Percentiles rank a stretch among this genome's conserved stretches.
Conservation (phyloP, 768 basidiomycete genomes). For the Hemileccinum rubropunctum region DNA sequence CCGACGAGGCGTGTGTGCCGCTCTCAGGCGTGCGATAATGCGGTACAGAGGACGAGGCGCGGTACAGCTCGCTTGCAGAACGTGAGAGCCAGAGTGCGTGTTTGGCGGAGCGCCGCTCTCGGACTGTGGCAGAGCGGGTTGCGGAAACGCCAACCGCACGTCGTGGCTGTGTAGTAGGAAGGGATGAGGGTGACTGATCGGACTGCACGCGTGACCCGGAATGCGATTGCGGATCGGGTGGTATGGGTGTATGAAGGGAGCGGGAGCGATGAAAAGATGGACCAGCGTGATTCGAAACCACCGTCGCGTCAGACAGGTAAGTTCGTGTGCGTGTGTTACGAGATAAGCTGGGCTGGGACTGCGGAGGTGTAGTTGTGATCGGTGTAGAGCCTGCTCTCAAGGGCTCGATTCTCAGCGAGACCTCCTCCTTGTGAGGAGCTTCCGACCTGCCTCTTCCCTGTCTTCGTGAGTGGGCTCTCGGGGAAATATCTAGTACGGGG, state of each 20-base stretch:
- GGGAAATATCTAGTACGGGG: slow-evolving; percentile 2
- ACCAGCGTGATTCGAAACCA: neutral
- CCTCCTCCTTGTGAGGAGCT: neutral
- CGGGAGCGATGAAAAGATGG: neutral
- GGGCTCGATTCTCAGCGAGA: neutral
- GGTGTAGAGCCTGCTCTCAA: neutral
- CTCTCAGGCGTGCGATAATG: neutral
- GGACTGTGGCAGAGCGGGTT: neutral
- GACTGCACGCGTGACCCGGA: neutral
- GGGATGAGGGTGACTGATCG: neutral
- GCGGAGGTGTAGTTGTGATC: neutral
- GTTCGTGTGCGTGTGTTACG: neutral
- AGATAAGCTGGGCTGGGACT: neutral
- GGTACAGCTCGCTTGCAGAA: slow-evolving; percentile 24
- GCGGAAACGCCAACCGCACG: neutral
- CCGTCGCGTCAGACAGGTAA: slow-evolving; percentile 2
- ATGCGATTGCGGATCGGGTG: neutral
- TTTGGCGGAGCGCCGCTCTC: slow-evolving; percentile 12
- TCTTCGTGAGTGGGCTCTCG: neutral
- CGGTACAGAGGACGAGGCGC: neutral
- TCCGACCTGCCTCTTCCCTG: neutral
- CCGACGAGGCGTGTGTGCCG: neutral
- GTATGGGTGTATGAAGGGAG: neutral
- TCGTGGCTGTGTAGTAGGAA: neutral
- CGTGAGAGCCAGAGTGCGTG: slow-evolving; percentile 16